Evolutionary conservation across 1,284 basidiomycete species (phyloP).

Genomic region (Leccinum solheimii): DNA sequence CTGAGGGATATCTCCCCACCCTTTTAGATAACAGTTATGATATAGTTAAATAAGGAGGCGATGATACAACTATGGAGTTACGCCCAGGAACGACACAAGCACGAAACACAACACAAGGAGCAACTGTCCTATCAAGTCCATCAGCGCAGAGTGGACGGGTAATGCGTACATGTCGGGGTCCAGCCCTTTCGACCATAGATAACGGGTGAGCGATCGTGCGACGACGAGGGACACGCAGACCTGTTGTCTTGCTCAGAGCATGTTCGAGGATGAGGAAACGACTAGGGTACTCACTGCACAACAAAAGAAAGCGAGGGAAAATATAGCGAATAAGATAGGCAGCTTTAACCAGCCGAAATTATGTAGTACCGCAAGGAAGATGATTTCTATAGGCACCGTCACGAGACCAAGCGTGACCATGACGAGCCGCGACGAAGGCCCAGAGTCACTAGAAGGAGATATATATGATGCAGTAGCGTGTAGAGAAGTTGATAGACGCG

Average conservation of each 20-base stretch:
- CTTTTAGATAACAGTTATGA: not conserved
- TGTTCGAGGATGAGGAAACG: not conserved
- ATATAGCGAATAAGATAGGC: conserved; percentile 63
- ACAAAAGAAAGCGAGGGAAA: conserved; percentile 71
- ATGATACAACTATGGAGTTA: conserved; percentile 14
- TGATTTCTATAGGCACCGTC: conserved; percentile 73
- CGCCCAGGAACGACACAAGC: conserved; percentile 50
- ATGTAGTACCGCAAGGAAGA: conserved; percentile 69
- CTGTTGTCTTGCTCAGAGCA: conserved; percentile 39
- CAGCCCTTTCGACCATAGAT: conserved; percentile 78
- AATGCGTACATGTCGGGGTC: conserved; percentile 96
- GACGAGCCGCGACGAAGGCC: conserved; percentile 53
- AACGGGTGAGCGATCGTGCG: conserved; percentile 70
- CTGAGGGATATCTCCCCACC: not conserved
- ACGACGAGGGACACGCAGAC: conserved; percentile 68
- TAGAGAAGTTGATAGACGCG: conserved; percentile 83
- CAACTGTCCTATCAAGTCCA: conserved; percentile 90
- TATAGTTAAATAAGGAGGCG: not conserved
- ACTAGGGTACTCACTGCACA: conserved; percentile 57
- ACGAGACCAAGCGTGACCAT: conserved; percentile 70
- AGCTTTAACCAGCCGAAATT: conserved; percentile 76
- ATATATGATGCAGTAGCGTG: conserved; percentile 55
- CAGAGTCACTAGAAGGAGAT: conserved; percentile 15
- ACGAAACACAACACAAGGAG: conserved; percentile 77
- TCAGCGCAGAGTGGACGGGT: conserved; percentile 86